Evolutionary conservation across 2,329 filamentous ascomycete species (phyloP).

Genomic region (Thielaviopsis euricoi): DNA sequence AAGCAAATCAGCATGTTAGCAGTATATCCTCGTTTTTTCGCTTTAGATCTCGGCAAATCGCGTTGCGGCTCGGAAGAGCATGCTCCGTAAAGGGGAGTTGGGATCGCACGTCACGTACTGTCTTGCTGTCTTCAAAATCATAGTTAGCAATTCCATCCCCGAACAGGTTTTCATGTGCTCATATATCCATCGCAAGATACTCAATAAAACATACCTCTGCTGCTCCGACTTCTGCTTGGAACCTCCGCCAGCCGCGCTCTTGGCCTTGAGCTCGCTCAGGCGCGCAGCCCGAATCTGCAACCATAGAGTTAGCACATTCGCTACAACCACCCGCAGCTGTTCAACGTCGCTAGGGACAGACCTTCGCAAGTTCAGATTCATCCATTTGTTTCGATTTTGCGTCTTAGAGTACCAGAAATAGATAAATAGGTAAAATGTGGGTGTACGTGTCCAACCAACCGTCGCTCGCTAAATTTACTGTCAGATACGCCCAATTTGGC

Average conservation of each 20-base stretch:
- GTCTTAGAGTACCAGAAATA: neutral
- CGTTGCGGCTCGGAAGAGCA: neutral
- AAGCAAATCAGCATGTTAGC: too few species aligned
- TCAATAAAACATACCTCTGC: slow-evolving; percentile 15
- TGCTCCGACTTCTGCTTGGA: slow-evolving; percentile 45
- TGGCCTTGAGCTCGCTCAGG: slow-evolving; percentile 78
- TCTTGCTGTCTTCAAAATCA: slow-evolving; percentile 9
- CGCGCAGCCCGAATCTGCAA: slow-evolving; percentile 78
- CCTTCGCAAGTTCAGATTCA: slow-evolving; percentile 28
- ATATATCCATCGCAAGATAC: neutral
- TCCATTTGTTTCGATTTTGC: slow-evolving; percentile 21
- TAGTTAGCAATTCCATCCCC: neutral
- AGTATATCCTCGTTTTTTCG: neutral
- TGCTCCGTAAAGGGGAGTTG: neutral
- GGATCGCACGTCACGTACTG: slow-evolving; percentile 17
- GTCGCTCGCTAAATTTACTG: neutral
- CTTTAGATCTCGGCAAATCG: neutral
- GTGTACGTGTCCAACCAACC: too few species aligned
- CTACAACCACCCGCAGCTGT: neutral
- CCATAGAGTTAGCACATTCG: neutral
- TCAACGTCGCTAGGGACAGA: slow-evolving; percentile 10
- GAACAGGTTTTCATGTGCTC: neutral
- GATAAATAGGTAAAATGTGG: too few species aligned
- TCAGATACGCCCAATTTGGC: neutral
- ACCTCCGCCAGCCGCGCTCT: slow-evolving; percentile 35